phyloP scores from a whole-genome alignment of 805 yeast genomes.

The Lipomyces yamadae region DNA sequence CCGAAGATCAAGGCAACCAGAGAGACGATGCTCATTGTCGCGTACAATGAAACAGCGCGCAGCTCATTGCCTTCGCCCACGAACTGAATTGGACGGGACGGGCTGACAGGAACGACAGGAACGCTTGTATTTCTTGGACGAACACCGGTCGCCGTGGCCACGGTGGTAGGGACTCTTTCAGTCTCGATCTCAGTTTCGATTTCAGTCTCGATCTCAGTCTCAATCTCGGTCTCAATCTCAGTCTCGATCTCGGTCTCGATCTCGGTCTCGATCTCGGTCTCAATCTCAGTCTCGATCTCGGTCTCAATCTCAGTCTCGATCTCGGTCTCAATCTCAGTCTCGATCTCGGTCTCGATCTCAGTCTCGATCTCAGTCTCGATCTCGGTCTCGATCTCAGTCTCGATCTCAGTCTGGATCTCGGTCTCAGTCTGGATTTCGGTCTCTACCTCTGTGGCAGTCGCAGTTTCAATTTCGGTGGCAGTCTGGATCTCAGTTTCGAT shows the following conservation, averaged over 20 bases:
- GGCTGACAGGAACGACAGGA: background rate
- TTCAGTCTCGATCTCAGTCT: slow-evolving; percentile 1
- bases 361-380: background rate
- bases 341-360: background rate
- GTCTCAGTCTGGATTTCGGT: slow-evolving; percentile 3
- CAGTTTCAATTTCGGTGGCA: too few species aligned
- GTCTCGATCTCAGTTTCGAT: background rate
- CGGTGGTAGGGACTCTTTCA: slow-evolving; percentile 4
- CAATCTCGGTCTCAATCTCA: background rate
- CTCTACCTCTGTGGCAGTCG: too few species aligned
- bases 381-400: slow-evolving; percentile 11
- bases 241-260: background rate
- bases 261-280: background rate
- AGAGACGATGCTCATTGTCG: slow-evolving; percentile 12
- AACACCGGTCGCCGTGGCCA: background rate
- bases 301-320: background rate
- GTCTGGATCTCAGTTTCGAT: slow-evolving; percentile 6
- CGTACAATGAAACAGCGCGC: slow-evolving; percentile 11
- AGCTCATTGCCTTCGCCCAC: slow-evolving; percentile 16
- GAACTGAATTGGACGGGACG: slow-evolving; percentile 10
- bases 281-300: background rate
- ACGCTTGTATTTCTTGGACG: slow-evolving; percentile 7
- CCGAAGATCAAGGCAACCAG: slow-evolving; percentile 13
- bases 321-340: background rate
- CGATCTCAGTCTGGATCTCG: background rate